A percentile compares a stretch with the other conserved stretches of the same genome.
phyloP scores from a whole-genome alignment of 176 grass and related monocot genomes.

The Puccinellia tenuiflora region DNA sequence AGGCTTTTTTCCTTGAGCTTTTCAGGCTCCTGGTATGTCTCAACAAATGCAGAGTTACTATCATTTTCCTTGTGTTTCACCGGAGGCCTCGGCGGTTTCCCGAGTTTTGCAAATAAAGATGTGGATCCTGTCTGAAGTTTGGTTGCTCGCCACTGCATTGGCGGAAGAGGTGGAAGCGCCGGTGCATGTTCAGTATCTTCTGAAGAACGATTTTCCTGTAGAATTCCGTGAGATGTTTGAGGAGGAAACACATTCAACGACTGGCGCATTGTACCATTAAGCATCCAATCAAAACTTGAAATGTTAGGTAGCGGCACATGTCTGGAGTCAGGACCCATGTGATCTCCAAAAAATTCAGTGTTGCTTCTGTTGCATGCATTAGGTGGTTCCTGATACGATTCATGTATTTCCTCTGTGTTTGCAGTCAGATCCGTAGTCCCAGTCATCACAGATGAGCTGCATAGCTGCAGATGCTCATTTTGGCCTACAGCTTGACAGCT shows the following conservation, averaged over 20 bases:
- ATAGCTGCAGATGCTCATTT: background rate
- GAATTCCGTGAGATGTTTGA: constrained; percentile 19
- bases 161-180: constrained; percentile 63
- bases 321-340: constrained; percentile 11
- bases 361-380: background rate
- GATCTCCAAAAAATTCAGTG: constrained; percentile 18
- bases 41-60: constrained; percentile 3
- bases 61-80: constrained; percentile 10
- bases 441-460: constrained; percentile 8
- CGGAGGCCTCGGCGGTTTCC: constrained; percentile 47
- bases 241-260: constrained; percentile 28
- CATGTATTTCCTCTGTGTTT: constrained; percentile 5
- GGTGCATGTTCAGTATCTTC: constrained; percentile 33
- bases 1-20: constrained; percentile 8
- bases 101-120: constrained; percentile 38
- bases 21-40: constrained; percentile 16
- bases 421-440: background rate
- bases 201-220: constrained; percentile 18
- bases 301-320: constrained; percentile 8
- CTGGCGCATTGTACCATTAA: constrained; percentile 32
- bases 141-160: constrained; percentile 50
- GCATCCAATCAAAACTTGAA: constrained; percentile 41
- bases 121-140: constrained; percentile 45
- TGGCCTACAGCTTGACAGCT: constrained; percentile 7
- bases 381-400: constrained; percentile 1